phyloP scores from a whole-genome alignment of 768 basidiomycete genomes.

The Dictyophora rubrovolvata region DNA sequence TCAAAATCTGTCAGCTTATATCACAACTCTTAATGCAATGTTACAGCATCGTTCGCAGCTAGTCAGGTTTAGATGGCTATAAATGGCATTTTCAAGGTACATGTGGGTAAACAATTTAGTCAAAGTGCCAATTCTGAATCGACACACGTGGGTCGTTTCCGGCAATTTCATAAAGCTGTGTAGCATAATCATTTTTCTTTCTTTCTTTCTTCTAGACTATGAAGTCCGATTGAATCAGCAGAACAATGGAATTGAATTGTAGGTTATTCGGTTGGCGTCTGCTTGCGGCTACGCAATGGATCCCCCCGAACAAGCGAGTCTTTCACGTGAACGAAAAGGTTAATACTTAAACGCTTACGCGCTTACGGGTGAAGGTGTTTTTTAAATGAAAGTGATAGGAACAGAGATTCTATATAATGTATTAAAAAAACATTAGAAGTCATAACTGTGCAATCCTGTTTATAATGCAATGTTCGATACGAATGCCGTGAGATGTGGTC shows the following conservation, averaged over 20 bases:
- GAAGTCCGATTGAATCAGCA: no score
- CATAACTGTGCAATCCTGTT: not conserved
- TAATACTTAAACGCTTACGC: no score
- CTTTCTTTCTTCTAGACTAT: no score
- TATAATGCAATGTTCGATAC: not conserved
- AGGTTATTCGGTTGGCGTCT: not conserved
- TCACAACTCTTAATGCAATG: conserved; percentile 57
- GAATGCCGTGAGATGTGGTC: not conserved
- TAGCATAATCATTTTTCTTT: no score
- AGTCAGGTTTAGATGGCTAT: conserved; percentile 85
- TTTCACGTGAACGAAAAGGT: not conserved
- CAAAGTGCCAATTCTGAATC: conserved; percentile 30
- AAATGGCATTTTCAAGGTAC: conserved; percentile 70
- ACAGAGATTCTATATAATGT: not conserved
- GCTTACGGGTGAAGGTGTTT: not conserved
- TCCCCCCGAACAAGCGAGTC: not conserved
- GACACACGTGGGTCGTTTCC: no score
- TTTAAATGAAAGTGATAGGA: not conserved
- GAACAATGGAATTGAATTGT: no score
- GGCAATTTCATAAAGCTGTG: no score
- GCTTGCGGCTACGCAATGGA: not conserved
- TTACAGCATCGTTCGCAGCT: conserved; percentile 62
- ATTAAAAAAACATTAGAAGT: not conserved
- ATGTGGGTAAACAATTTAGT: conserved; percentile 91
- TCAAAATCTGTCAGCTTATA: conserved; percentile 48